A percentile compares a stretch with the other conserved stretches of the same genome.
Evolutionary conservation across 2,329 filamentous ascomycete genomes (phyloP).

Genomic region (Teratosphaeriaceae sp.): DNA sequence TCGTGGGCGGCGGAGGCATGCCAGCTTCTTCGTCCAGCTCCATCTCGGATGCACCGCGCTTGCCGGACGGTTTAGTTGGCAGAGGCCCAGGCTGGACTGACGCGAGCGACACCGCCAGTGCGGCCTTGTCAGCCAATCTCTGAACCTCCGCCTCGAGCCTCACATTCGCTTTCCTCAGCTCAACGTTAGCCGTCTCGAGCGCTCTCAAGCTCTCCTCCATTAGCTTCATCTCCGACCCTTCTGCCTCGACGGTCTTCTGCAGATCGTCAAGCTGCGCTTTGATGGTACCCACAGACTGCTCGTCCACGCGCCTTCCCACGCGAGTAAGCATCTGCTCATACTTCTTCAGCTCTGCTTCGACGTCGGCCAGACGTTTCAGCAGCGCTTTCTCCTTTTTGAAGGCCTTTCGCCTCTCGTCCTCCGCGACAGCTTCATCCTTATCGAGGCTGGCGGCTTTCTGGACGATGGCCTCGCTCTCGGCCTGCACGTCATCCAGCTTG

Average conservation of each 20-base stretch:
- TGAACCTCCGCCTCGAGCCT: slow-evolving; percentile 11
- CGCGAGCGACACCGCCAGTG: too few relatives aligned
- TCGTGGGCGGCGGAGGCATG: neutral
- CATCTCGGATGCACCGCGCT: neutral
- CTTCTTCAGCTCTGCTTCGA: slow-evolving; percentile 15
- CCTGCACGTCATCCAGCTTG: slow-evolving; percentile 10
- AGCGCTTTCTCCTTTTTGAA: slow-evolving; percentile 16
- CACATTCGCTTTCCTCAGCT: slow-evolving; percentile 14
- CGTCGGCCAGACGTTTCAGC: slow-evolving; percentile 16
- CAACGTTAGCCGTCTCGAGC: slow-evolving; percentile 15
- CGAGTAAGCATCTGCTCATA: slow-evolving; percentile 13
- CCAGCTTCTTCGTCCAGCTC: slow-evolving; percentile 3
- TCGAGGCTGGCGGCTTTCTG: slow-evolving; percentile 14
- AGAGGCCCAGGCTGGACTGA: neutral
- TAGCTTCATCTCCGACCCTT: slow-evolving; percentile 9
- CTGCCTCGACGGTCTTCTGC: slow-evolving; percentile 10
- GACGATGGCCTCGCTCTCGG: slow-evolving; percentile 12
- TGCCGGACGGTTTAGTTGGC: neutral
- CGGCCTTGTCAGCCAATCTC: slow-evolving; percentile 7
- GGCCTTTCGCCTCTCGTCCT: slow-evolving; percentile 12
- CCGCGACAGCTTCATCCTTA: slow-evolving; percentile 6
- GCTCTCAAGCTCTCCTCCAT: slow-evolving; percentile 12
- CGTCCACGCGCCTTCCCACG: slow-evolving; percentile 13
- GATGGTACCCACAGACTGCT: slow-evolving; percentile 11
- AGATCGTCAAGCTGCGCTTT: slow-evolving; percentile 11